phyloP scores from a whole-genome alignment of 2,329 filamentous ascomycete genomes.

The Fusarium cyanostomum region DNA sequence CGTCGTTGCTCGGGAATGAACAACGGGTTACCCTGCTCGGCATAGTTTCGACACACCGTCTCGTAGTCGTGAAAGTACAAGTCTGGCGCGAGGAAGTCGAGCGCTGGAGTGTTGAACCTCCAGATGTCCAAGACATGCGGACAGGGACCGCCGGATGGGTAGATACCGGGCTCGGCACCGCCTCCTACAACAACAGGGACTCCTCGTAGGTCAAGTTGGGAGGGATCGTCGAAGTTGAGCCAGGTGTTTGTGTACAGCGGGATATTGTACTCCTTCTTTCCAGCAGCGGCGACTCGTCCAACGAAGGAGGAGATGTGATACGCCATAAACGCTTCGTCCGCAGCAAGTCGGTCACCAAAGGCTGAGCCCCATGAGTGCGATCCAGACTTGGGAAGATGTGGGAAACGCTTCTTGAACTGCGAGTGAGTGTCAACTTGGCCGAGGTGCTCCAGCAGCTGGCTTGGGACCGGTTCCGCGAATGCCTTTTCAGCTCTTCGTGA shows the following conservation, averaged over 20 bases:
- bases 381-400: conserved; percentile 35
- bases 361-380: conserved; percentile 45
- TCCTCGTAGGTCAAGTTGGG: conserved; percentile 45
- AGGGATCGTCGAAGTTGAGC: conserved; percentile 48
- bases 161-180: conserved; percentile 48
- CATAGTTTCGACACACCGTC: conserved; percentile 54
- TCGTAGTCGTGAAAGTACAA: conserved; percentile 60
- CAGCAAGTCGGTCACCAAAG: conserved; percentile 43
- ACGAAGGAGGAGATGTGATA: conserved; percentile 48
- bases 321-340: conserved; percentile 52
- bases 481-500: conserved; percentile 52
- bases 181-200: conserved; percentile 49
- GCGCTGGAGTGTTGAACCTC: conserved; percentile 50
- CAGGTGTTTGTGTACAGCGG: conserved; percentile 50
- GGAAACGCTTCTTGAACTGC: conserved; percentile 43
- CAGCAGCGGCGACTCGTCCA: conserved; percentile 48
- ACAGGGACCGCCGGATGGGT: conserved; percentile 50
- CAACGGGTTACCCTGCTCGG: conserved; percentile 54
- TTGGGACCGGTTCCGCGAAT: conserved; percentile 50
- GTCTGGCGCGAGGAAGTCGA: conserved; percentile 59
- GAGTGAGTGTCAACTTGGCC: conserved; percentile 40
- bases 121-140: conserved; percentile 52
- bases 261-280: conserved; percentile 46
- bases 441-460: conserved; percentile 42
- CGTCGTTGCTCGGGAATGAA: conserved; percentile 64